phyloP scores from a whole-genome alignment of 352 stramenopile genomes.

The Globisporangium apiculatum region DNA sequence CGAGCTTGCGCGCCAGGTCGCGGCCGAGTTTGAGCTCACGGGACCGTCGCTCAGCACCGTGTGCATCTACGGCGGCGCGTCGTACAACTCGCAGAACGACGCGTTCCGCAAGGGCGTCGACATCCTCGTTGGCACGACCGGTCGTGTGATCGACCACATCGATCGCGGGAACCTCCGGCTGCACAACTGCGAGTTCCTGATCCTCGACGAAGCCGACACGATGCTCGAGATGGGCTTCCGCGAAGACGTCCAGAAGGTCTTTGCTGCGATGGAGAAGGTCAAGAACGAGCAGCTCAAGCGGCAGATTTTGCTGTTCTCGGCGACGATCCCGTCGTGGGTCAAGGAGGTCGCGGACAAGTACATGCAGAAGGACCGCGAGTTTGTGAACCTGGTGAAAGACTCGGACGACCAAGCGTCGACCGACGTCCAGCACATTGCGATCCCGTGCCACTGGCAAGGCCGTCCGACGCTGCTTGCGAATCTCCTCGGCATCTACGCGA shows the following conservation, averaged over 20 bases:
- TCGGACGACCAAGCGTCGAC: constrained; percentile 83
- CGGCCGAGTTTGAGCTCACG: constrained; percentile 82
- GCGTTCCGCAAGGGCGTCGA: constrained; percentile 86
- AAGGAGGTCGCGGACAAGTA: constrained; percentile 88
- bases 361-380: constrained; percentile 85
- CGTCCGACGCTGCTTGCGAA: constrained; percentile 67
- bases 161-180: constrained; percentile 87
- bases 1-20: constrained; percentile 97
- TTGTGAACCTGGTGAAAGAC: constrained; percentile 90
- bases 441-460: constrained; percentile 90
- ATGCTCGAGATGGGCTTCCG: constrained; percentile 97
- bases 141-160: constrained; percentile 91
- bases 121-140: constrained; percentile 91
- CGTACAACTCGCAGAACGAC: constrained; percentile 87
- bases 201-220: constrained; percentile 93
- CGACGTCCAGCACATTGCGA: constrained; percentile 91
- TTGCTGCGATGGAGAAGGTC: constrained; percentile 68
- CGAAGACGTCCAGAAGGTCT: constrained; percentile 93
- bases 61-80: constrained; percentile 90
- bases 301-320: constrained; percentile 91
- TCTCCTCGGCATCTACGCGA: constrained; percentile 74
- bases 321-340: constrained; percentile 92
- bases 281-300: constrained; percentile 41
- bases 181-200: constrained; percentile 86
- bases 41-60: constrained; percentile 76